Conservation (phyloP, 2,329 filamentous ascomycete species). For the Penicillium griseofulvum region DNA sequence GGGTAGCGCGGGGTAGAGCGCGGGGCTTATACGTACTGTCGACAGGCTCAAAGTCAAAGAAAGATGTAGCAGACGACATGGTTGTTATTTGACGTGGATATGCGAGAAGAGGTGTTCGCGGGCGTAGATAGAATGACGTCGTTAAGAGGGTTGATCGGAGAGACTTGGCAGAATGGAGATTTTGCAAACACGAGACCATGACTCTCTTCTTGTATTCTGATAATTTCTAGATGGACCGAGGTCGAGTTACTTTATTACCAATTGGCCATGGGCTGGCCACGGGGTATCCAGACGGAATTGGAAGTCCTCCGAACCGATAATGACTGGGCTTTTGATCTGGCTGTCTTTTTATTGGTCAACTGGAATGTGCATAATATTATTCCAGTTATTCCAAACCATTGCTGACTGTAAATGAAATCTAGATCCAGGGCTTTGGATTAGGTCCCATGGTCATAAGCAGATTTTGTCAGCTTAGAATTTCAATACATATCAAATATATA, state of each 20-base stretch:
- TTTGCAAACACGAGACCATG: background rate
- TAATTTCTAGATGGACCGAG: conserved; percentile 5
- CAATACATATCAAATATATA: background rate
- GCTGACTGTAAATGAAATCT: background rate
- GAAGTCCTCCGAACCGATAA: conserved; percentile 11
- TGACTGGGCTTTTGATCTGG: background rate
- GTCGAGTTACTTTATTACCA: conserved; percentile 15
- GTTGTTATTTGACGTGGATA: conserved; percentile 22
- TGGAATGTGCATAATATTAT: background rate
- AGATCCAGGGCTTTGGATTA: background rate
- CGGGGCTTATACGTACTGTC: conserved; percentile 48
- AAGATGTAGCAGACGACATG: conserved; percentile 58
- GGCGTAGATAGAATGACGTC: conserved; percentile 17
- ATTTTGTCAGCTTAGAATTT: background rate
- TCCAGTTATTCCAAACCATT: background rate
- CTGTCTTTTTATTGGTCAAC: conserved; percentile 13
- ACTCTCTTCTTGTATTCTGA: conserved; percentile 12
- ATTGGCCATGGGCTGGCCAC: conserved; percentile 18
- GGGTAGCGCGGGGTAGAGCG: background rate
- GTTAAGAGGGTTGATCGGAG: conserved; percentile 5
- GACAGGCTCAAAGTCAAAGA: conserved; percentile 60
- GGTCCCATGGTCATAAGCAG: background rate
- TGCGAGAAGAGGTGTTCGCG: background rate
- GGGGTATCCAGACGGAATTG: conserved; percentile 9
- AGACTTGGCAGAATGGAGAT: conserved; percentile 1